Conservation (phyloP, 2,329 filamentous ascomycete species). For the Paraphaeosphaeria sporulosa region DNA sequence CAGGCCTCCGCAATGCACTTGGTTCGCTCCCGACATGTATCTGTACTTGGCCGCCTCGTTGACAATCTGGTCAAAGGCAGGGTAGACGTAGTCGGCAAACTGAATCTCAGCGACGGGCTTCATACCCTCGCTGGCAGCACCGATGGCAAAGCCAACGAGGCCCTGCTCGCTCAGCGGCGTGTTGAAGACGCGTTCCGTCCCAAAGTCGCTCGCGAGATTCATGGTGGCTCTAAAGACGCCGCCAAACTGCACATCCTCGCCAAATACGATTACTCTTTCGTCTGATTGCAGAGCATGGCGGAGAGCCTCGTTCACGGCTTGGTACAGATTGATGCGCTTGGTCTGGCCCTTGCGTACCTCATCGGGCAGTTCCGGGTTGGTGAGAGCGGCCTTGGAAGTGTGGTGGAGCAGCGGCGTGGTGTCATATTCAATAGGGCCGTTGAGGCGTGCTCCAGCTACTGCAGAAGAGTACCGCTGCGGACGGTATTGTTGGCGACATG, state of each 20-base stretch:
- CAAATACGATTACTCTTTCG: constrained; percentile 88
- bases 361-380: constrained; percentile 73
- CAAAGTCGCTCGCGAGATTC: constrained; percentile 87
- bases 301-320: constrained; percentile 90
- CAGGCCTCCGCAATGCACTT: constrained; percentile 70
- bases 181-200: constrained; percentile 91
- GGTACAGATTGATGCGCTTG: constrained; percentile 91
- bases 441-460: constrained; percentile 69
- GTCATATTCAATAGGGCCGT: constrained; percentile 86
- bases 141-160: constrained; percentile 92
- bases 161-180: constrained; percentile 94
- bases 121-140: constrained; percentile 89
- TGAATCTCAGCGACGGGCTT: constrained; percentile 93
- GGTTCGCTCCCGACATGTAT: constrained; percentile 71
- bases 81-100: constrained; percentile 93
- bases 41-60: constrained; percentile 91
- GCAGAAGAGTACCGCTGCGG: constrained; percentile 56
- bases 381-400: constrained; percentile 74
- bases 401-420: constrained; percentile 83
- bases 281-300: constrained; percentile 82
- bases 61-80: constrained; percentile 91
- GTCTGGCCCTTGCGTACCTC: constrained; percentile 72
- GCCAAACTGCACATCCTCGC: constrained; percentile 96
- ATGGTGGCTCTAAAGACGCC: constrained; percentile 96
- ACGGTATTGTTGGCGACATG: constrained; percentile 29